Percentiles rank a stretch among this genome's conserved stretches.
phyloP scores from a whole-genome alignment of 164 flowering plant species.

The Berberis thunbergii region DNA sequence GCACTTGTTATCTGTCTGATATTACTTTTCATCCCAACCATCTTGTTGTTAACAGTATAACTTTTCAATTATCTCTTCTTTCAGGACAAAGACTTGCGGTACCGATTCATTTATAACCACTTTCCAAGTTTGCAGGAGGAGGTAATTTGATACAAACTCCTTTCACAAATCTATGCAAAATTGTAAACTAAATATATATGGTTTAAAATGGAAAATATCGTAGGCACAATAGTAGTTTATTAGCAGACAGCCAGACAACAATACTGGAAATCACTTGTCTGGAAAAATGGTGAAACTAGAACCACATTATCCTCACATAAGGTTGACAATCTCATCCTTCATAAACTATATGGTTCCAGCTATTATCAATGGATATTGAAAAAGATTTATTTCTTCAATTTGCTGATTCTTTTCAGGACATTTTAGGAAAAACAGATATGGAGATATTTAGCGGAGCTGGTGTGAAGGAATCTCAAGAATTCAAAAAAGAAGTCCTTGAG shows the following conservation, averaged over 20 bases:
- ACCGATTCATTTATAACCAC: conserved; percentile 84
- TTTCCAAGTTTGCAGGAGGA: conserved; percentile 88
- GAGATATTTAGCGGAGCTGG: conserved; percentile 88
- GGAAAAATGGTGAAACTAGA: no score
- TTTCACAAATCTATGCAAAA: no score
- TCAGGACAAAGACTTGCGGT: conserved; percentile 6
- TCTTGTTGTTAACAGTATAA: no score
- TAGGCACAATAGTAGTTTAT: no score
- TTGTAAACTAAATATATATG: no score
- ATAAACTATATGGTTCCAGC: neutral
- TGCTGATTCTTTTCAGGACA: conserved; percentile 52
- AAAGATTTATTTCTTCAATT: conserved; percentile 5
- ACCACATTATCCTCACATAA: no score
- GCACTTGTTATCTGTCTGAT: no score
- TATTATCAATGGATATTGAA: conserved; percentile 3
- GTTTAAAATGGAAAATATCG: no score
- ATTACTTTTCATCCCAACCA: no score
- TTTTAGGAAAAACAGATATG: conserved; percentile 83
- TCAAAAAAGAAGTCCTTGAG: conserved; percentile 88
- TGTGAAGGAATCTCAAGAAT: conserved; percentile 85
- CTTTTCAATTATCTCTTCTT: neutral
- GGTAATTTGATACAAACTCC: conserved; percentile 29
- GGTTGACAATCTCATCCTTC: no score
- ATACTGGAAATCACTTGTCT: no score
- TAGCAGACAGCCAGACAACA: no score